Evolutionary conservation across 2,329 filamentous ascomycete genomes (phyloP).

Genomic region (Cladosporium sp.): DNA sequence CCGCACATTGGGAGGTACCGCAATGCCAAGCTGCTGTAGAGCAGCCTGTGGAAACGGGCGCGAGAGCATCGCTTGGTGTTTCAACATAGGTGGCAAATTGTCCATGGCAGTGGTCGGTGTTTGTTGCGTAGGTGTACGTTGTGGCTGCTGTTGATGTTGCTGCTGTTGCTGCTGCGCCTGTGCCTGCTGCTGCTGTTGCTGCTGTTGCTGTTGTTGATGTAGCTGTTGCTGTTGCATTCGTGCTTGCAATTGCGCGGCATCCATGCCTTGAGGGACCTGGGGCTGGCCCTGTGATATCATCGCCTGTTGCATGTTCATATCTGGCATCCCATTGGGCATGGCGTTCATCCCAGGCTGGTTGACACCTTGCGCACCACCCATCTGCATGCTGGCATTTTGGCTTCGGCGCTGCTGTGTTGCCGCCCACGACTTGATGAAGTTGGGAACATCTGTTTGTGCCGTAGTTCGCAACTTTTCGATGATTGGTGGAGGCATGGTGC

Average conservation of each 20-base stretch:
- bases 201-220: conserved; percentile 26
- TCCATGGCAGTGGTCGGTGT: not conserved
- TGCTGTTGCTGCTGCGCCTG: conserved; percentile 21
- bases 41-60: conserved; percentile 26
- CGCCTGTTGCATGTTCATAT: conserved; percentile 18
- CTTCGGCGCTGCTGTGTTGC: conserved; percentile 19
- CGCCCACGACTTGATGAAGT: conserved; percentile 28
- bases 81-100: conserved; percentile 2
- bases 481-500: conserved; percentile 13
- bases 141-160: conserved; percentile 21
- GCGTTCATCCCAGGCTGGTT: conserved; percentile 14
- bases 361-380: conserved; percentile 11
- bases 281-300: conserved; percentile 2
- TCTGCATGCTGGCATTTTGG: conserved; percentile 15
- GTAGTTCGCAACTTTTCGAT: conserved; percentile 13
- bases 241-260: conserved; percentile 8
- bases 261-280: conserved; percentile 13
- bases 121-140: not conserved
- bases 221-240: conserved; percentile 29
- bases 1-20: conserved; percentile 52
- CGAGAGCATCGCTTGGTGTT: conserved; percentile 26
- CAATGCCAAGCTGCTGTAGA: conserved; percentile 21
- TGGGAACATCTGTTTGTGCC: not conserved
- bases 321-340: conserved; percentile 13
- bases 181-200: conserved; percentile 19